Percentiles rank a stretch among this genome's conserved stretches.
Conservation (phyloP, 176 grass and related monocot genomes). For the Aegilops bicornis region DNA sequence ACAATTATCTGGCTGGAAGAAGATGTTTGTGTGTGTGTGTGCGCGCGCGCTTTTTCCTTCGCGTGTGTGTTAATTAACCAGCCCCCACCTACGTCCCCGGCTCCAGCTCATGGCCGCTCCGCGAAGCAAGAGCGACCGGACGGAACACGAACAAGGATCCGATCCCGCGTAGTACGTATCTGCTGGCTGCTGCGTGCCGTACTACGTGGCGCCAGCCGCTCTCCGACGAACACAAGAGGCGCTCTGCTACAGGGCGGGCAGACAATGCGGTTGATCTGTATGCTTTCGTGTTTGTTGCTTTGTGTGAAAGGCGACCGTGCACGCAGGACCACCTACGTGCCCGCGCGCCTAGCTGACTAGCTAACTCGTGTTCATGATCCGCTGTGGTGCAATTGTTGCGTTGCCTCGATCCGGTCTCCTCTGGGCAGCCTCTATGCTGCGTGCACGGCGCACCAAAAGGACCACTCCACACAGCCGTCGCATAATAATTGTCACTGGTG, state of each 20-base stretch:
- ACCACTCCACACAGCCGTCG: background rate
- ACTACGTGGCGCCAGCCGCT: background rate
- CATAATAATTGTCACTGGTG: background rate
- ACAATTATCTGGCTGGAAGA: too few species aligned
- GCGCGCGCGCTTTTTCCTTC: background rate
- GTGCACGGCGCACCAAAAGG: background rate
- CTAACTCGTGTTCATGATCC: constrained; percentile 18
- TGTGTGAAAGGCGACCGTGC: constrained; percentile 30
- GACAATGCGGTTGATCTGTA: background rate
- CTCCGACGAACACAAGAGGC: background rate
- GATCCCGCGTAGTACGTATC: too few species aligned
- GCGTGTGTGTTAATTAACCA: too few species aligned
- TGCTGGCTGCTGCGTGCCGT: background rate
- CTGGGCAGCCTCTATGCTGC: background rate
- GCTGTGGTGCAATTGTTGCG: constrained; percentile 24
- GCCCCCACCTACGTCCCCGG: background rate
- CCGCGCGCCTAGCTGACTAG: too few species aligned
- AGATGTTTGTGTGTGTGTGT: too few species aligned
- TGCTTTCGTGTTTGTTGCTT: constrained; percentile 33
- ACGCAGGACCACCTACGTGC: constrained; percentile 9
- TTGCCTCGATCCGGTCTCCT: constrained; percentile 33
- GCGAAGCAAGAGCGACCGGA: background rate
- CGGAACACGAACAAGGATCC: background rate
- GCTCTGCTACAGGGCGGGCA: background rate
- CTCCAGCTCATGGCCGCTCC: background rate